Evolutionary conservation across 2,329 filamentous ascomycete species (phyloP).

Genomic region (Neonectria hederae): DNA sequence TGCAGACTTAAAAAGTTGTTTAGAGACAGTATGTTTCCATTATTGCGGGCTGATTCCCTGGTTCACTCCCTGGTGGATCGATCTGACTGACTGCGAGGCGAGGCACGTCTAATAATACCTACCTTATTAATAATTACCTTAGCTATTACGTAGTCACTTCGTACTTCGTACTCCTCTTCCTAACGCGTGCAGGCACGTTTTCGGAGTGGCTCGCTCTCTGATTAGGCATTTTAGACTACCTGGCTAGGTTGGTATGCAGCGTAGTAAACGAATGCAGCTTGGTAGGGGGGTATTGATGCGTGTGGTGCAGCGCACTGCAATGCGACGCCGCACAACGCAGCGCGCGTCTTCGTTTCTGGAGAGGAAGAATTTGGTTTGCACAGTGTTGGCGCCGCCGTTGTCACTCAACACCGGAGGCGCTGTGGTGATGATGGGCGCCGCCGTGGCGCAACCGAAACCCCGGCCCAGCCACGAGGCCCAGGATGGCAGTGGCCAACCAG

Average conservation of each 20-base stretch:
- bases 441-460: conserved; percentile 25
- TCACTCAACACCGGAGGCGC: conserved; percentile 10
- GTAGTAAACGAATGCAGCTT: background rate
- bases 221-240: background rate
- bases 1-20: background rate
- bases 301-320: background rate
- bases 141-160: too few species aligned
- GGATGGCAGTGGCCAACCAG: conserved; percentile 22
- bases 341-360: background rate
- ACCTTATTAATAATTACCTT: background rate
- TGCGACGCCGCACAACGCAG: background rate
- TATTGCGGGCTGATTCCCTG: too few species aligned
- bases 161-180: background rate
- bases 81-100: background rate
- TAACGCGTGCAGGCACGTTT: background rate
- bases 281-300: background rate
- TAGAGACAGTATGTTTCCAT: background rate
- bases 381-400: conserved; percentile 19
- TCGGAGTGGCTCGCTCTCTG: background rate
- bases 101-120: background rate
- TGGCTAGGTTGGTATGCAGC: background rate
- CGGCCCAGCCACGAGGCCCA: conserved; percentile 27
- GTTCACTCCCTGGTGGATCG: background rate
- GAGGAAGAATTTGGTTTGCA: background rate
- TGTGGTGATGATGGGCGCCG: conserved; percentile 24